phyloP scores from a whole-genome alignment of 768 basidiomycete species.

The Russula griseocarnosa region DNA sequence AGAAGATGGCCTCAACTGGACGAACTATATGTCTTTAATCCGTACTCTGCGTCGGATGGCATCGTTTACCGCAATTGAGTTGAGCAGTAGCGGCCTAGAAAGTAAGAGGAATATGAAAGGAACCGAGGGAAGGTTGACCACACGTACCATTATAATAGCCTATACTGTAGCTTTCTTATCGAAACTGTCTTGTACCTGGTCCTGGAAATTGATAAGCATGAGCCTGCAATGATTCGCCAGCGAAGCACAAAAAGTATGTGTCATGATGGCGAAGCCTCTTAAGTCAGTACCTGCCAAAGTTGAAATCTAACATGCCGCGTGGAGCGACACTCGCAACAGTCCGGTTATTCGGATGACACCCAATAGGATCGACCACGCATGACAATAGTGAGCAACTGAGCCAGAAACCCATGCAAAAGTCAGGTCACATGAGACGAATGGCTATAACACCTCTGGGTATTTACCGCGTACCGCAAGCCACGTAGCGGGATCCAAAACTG shows the following conservation, averaged over 20 bases:
- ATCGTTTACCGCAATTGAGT: neutral
- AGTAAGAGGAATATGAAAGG: neutral
- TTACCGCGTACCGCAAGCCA: neutral
- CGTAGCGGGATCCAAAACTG: neutral
- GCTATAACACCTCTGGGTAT: neutral
- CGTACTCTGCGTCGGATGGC: neutral
- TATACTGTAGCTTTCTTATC: no score
- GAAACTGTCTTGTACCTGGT: no score
- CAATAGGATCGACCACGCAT: neutral
- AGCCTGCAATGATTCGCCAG: neutral
- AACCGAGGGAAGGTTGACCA: no score
- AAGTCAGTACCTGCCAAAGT: neutral
- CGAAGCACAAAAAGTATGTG: neutral
- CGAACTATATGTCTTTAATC: constrained; percentile 1
- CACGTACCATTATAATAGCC: no score
- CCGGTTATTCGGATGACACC: neutral
- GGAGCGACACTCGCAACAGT: neutral
- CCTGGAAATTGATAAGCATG: no score
- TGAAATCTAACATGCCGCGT: neutral
- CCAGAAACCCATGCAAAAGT: neutral
- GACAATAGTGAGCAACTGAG: neutral
- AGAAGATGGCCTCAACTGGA: neutral
- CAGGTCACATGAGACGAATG: neutral
- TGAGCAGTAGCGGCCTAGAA: neutral
- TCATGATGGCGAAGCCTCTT: neutral